Conservation (phyloP, 2,329 filamentous ascomycete species). For the Bisporella sp. region DNA sequence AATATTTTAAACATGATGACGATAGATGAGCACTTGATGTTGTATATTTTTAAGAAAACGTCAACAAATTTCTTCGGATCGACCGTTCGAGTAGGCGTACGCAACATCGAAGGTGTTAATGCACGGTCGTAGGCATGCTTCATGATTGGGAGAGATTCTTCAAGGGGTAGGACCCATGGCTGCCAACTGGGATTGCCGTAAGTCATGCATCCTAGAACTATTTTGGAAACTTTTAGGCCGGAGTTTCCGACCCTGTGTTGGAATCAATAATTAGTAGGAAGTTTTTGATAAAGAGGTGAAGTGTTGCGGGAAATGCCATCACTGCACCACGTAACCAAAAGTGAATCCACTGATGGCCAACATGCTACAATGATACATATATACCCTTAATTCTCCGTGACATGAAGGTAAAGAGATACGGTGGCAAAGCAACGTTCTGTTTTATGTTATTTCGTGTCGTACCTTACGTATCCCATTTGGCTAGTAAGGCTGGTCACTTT, state of each 20-base stretch:
- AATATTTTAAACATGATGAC: constrained; percentile 59
- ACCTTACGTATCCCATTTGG: too few relatives aligned
- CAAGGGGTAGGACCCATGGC: constrained; percentile 39
- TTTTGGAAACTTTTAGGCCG: constrained; percentile 44
- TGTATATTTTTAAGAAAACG: constrained; percentile 55
- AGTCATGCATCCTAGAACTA: constrained; percentile 45
- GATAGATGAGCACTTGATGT: constrained; percentile 55
- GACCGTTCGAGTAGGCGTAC: constrained; percentile 45
- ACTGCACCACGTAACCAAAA: too few relatives aligned
- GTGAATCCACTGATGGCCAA: too few relatives aligned
- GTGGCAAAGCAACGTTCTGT: too few relatives aligned
- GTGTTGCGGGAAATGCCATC: too few relatives aligned
- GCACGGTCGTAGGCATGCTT: constrained; percentile 43
- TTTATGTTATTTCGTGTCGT: too few relatives aligned
- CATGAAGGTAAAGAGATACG: too few relatives aligned
- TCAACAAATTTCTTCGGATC: constrained; percentile 54
- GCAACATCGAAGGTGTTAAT: constrained; percentile 46
- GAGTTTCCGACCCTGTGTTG: constrained; percentile 31
- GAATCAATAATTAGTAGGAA: too few relatives aligned
- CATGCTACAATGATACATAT: too few relatives aligned
- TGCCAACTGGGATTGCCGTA: constrained; percentile 40
- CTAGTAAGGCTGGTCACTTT: not conserved
- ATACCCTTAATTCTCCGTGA: too few relatives aligned
- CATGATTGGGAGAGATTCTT: constrained; percentile 40
- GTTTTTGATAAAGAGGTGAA: too few relatives aligned